Base-by-base conservation (phyloP, 2,329 filamentous ascomycete genomes). In the Hypomyces rosellus region DNA sequence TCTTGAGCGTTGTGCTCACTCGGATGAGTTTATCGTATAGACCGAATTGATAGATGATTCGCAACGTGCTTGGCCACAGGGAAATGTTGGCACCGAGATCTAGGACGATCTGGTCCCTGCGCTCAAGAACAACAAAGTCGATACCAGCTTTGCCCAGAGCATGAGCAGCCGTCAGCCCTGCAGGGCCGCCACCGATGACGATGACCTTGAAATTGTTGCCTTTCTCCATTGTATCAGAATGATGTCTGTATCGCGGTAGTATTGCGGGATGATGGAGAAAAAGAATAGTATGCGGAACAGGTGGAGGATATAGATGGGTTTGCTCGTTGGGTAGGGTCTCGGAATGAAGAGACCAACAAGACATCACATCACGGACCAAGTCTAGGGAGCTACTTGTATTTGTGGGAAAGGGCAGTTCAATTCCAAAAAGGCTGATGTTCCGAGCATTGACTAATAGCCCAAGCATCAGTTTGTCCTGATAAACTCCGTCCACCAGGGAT, bases 51-150 rank as follows among this genome's bases (percentile, higher is more conserved):
- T 61, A 46, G 0, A 71, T 48, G 16, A 61, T 58, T 22, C 60
- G 65, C 49, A 63, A 37, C 5, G 52, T 59, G 50, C 59, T 55
- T 42, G 57, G 49, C 55, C 63, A 54, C 49, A 73, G 54, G 14
- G 66, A 57, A 46, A 69, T 54, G 59, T 65, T 59, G 22, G 62
- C 58, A 25, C 59, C 59, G 11, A 63, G 60, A 53, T 68, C 57
- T 41, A 60, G 53, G 54, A 63, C 48, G 4, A 65, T 25, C 0
- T 56, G 54, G 2, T 55, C 20, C 1, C 65, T 61, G 14, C 58
- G 55, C 47, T 73, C 70, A 1, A 73, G 65, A 5, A 73, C 48
- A 39, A 70, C 57, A n/a, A 68, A 73, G 49, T 72, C 66, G 30
- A 73, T 65, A 25, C 54, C 53, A 5, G 62, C 63, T 3, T 41